Base-by-base conservation (phyloP, 495 filamentous ascomycete genomes). In the Penicillium pancosmium region DNA sequence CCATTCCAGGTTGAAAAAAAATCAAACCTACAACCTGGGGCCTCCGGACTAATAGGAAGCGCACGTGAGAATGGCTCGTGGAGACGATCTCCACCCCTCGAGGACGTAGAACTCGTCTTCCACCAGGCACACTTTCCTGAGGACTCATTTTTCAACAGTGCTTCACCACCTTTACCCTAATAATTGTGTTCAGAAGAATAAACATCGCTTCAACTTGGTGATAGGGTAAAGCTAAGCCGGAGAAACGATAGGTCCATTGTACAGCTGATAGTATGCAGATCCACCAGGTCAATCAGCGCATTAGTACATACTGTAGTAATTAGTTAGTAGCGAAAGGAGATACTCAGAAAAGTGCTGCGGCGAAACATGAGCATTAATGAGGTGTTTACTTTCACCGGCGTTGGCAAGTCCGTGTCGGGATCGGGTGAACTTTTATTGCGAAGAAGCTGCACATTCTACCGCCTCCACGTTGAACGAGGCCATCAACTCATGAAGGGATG, bases 241-340 rank as follows among this genome's bases (percentile, higher is more conserved):
- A 43, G 40, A 6, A 18, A 43, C 40, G 40, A 43, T 43, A 43
- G 40, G 40, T 43, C n/a, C 40, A 18, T 2, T 43, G 2, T 18
- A 43, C 40, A 43, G 40, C 10, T 43, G 40, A 43, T 43, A 18
- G 40, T 43, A 43, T 43, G 13, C n/a, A 43, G 6, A 6, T 43
- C 40, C 40, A 43, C 40, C 40, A 43, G 40, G 3, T 43, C 40
- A 5, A 43, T 43, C 40, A 43, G 40, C 40, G 40, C 40, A 43
- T 43, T n/a, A 43, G 41, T 44, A 19, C 16, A 16, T 44, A 44
- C 41, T 19, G 41, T 16, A 44, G 41, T 44, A 44, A 44, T 44
- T 44, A 44, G 0, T 44, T 21, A 10, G n/a, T 44, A 44, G 41
- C n/a, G 19, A 19, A 44, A 44, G 15, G 2, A 44, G 19, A 44